Conservation (phyloP, 176 grass and related monocot species). For the Cenchrus purpureus region DNA sequence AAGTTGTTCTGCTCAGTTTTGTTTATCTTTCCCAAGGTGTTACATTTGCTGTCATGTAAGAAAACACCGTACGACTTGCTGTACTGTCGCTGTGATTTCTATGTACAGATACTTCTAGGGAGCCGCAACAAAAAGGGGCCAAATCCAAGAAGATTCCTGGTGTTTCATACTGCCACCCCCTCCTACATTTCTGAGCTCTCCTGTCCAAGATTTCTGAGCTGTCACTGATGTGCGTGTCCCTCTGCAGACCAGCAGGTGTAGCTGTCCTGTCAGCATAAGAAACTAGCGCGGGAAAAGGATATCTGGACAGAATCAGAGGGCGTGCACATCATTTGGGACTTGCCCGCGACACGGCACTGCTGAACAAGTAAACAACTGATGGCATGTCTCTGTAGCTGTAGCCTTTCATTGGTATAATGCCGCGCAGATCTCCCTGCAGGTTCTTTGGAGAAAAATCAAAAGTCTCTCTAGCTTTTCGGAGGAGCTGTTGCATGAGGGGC, state of each 20-base stretch:
- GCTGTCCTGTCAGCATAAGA: slow-evolving; percentile 53
- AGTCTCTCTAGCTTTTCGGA: not conserved
- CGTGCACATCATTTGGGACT: not conserved
- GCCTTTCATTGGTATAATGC: not conserved
- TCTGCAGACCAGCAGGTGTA: slow-evolving; percentile 29
- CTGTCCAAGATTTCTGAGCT: slow-evolving; percentile 18
- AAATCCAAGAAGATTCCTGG: slow-evolving; percentile 43
- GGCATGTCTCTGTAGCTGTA: not conserved
- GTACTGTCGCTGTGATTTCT: not conserved
- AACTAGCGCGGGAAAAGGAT: not conserved
- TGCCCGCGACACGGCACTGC: slow-evolving; percentile 13
- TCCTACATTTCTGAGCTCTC: slow-evolving; percentile 5
- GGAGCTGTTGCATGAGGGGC: not conserved
- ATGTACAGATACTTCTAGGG: slow-evolving; percentile 10
- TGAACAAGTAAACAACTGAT: slow-evolving; percentile 26
- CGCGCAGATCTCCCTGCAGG: not conserved
- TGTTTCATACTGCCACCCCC: not conserved
- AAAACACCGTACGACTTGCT: not conserved
- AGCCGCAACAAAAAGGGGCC: not conserved
- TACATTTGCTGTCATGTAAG: slow-evolving; percentile 28
- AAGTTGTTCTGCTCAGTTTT: not conserved
- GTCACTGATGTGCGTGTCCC: slow-evolving; percentile 32
- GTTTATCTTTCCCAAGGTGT: slow-evolving; percentile 25
- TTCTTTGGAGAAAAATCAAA: not conserved
- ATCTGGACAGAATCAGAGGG: slow-evolving; percentile 37